Conservation (phyloP, 495 filamentous ascomycete genomes). For the Lepidopterella palustris region DNA sequence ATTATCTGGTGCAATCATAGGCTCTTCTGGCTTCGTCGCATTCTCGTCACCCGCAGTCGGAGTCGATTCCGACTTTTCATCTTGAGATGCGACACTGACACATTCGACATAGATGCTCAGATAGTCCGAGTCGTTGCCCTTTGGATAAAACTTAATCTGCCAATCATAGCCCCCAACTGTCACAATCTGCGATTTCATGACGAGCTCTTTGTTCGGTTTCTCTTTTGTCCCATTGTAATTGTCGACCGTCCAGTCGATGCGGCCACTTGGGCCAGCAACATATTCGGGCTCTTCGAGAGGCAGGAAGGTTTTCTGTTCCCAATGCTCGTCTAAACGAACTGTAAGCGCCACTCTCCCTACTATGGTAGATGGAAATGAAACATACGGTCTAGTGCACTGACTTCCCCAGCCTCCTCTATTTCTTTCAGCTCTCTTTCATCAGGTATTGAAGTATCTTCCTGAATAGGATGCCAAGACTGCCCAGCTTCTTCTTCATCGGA, state of each 20-base stretch:
- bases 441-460: conserved; percentile 51
- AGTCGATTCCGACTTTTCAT: conserved; percentile 6
- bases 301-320: conserved; percentile 53
- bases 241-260: conserved; percentile 55
- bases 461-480: conserved; percentile 32
- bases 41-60: background rate
- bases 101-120: conserved; percentile 61
- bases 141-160: conserved; percentile 64
- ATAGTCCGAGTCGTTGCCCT: conserved; percentile 56
- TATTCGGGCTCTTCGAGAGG: conserved; percentile 57
- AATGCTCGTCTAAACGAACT: conserved; percentile 45
- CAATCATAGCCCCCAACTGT: conserved; percentile 59
- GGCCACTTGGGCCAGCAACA: conserved; percentile 44
- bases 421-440: conserved; percentile 55
- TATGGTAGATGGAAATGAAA: conserved; percentile 2
- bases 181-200: conserved; percentile 56
- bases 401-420: conserved; percentile 46
- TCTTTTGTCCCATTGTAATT: conserved; percentile 57
- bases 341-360: background rate
- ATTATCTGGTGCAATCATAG: background rate
- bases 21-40: conserved; percentile 8
- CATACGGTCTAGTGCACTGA: conserved; percentile 52
- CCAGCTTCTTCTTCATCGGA: conserved; percentile 30
- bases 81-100: conserved; percentile 42
- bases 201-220: conserved; percentile 49